Base-by-base conservation (phyloP, 805 yeast species). In the Candida vartiovaarae region DNA sequence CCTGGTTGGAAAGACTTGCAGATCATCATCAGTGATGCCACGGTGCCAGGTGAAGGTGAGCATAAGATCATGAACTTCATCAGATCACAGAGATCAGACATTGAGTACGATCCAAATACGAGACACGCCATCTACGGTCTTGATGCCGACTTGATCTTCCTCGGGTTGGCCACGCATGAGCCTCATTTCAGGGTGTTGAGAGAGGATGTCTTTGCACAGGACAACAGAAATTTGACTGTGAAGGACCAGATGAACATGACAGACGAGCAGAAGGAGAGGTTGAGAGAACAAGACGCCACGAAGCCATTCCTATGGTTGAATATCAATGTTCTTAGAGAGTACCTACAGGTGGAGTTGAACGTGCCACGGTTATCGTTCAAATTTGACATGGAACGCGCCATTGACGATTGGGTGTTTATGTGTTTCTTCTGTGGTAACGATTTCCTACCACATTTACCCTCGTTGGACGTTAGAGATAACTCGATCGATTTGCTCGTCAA, bases 31-130 rank as follows among this genome's bases (percentile, higher is more conserved):
- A 84, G 95, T 57, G 99, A 91, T 61, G 95, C 96, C 29, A 82
- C 95, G 0, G 98, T 91, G 10, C 99, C 99, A 1, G 99, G 99
- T 49, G 99, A 93, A 72, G 99, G 99, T 61, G 99, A 93, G 64
- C 99, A 93, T 68, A 93, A 93, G 63, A 82, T 93, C 55, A 93
- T 93, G 99, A 89, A 84, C 56, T 93, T 90, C 61, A 84, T 93
- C 45, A 78, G 99, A 57, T 77, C 86, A 35, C 98, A 90, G 61
- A 74, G 98, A 53, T 76, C 84, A 34, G 93, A 85, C 54, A 86
- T 95, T 0, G 80, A 81, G 58, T 86, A 91, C 63, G 77, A 87
- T 58, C 96, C 98, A 42, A 91, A 93, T 61, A 90, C 96, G 2
- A 74, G 80, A n/a, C 99, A 93, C 64, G 87, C 95, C 63, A 90